Percentiles rank a stretch among this genome's conserved stretches.
Evolutionary conservation across 352 stramenopile genomes (phyloP).

Genomic region (Phytophthora sp.): DNA sequence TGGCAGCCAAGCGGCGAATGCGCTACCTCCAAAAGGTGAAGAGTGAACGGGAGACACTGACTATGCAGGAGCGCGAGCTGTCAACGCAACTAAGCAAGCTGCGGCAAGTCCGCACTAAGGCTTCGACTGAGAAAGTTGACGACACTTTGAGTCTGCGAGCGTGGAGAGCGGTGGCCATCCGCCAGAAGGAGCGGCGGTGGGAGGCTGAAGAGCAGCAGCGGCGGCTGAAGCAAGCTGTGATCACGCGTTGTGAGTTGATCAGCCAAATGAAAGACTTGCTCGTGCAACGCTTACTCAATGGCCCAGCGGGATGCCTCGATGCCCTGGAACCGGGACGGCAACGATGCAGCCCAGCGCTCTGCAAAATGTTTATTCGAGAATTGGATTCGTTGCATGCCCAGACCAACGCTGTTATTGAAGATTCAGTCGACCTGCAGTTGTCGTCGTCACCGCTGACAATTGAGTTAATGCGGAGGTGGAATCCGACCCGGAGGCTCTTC

Average conservation of each 20-base stretch:
- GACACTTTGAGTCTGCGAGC: too few species aligned
- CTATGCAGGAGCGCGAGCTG: not conserved
- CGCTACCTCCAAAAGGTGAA: not conserved
- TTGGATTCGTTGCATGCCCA: constrained; percentile 13
- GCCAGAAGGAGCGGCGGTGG: constrained; percentile 13
- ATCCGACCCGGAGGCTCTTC: not conserved
- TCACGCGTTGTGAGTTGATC: not conserved
- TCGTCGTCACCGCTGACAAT: not conserved
- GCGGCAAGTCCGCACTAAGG: not conserved
- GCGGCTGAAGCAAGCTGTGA: not conserved
- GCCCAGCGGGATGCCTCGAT: too few species aligned
- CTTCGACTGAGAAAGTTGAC: too few species aligned
- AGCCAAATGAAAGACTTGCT: constrained; percentile 3
- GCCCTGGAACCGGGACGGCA: too few species aligned
- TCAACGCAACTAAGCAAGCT: not conserved
- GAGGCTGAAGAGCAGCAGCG: constrained; percentile 7
- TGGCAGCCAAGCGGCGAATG: too few species aligned
- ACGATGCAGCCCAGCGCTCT: not conserved
- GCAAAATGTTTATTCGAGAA: constrained; percentile 16
- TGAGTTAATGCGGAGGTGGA: not conserved
- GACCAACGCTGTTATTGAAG: constrained; percentile 8
- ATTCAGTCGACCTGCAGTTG: not conserved
- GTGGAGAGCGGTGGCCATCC: not conserved
- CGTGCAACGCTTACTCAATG: too few species aligned
- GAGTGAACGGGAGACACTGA: not conserved